Base-by-base conservation (phyloP, 306 rosid genomes). In the Gynostemma pentaphyllum region DNA sequence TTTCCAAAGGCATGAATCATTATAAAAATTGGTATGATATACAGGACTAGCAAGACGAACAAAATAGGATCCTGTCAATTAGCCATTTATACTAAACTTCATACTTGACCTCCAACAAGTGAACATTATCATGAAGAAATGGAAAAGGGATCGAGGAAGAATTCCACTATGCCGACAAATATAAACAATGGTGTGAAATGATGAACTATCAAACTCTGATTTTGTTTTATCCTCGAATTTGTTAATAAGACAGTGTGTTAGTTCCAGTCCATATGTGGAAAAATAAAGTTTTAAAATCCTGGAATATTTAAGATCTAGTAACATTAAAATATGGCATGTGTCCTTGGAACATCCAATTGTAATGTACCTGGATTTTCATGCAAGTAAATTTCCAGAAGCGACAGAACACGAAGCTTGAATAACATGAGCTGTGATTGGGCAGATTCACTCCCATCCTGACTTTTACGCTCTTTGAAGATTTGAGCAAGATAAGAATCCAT, bases 331-430 rank as follows among this genome's bases (percentile, higher is more conserved):
- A n/a, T 13, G 40, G 49, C 66, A 21, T 21, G 40, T 21, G 15
- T 56, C 64, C 45, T 34, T n/a, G 7, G 7, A 61, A 40, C 34
- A 40, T 39, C 50, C 67, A 22, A 46, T 24, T 6, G 67, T 2
- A 59, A 2, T 81, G 79, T 74, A 72, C 99, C 94, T 70, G 95
- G 84, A 83, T 88, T 88, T 80, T 94, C 96, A 70, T 83, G 94
- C 61, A 94, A 84, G 86, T 82, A 94, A 70, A 94, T 82, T 79
- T 94, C 97, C 75, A 94, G 80, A 75, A 94, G 68, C 24, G 99
- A 82, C 64, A 94, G 95, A 64, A 88, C 89, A 45, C 97, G 88
- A 45, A 88, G 84, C 77, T 94, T 94, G 77, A 94, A 94, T 64
- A 82, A 74, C 79, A 84, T 73, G 67, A 94, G 99, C 78, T 86